phyloP scores from a whole-genome alignment of 768 basidiomycete genomes.

The Leucocoprinus sp. region DNA sequence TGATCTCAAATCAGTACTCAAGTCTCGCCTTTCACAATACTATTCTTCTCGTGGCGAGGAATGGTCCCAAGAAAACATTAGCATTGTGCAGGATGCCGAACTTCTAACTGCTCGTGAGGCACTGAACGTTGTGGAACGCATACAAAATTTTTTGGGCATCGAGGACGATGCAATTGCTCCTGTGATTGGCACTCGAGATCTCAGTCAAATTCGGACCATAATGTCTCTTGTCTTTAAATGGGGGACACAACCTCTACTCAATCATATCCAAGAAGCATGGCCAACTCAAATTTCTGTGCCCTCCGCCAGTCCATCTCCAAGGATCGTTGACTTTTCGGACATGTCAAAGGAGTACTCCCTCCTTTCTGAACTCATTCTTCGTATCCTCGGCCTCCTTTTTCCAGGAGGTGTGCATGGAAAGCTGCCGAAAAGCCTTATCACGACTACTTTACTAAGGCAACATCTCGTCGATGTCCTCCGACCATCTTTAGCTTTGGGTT shows the following conservation, averaged over 20 bases:
- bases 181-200: conserved; percentile 58
- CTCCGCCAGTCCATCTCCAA: conserved; percentile 17
- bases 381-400: conserved; percentile 44
- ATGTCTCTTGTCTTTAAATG: conserved; percentile 65
- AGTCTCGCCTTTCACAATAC: conserved; percentile 31
- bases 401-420: conserved; percentile 39
- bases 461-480: conserved; percentile 53
- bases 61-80: not conserved
- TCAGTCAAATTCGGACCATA: conserved; percentile 53
- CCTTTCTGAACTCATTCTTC: conserved; percentile 34
- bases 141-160: conserved; percentile 16
- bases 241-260: conserved; percentile 51
- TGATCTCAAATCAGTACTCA: conserved; percentile 30
- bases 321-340: conserved; percentile 37
- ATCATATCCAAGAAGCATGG: conserved; percentile 33
- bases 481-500: conserved; percentile 58
- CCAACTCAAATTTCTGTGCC: conserved; percentile 19
- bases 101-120: conserved; percentile 49
- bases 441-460: conserved; percentile 44
- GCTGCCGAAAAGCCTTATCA: conserved; percentile 51
- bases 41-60: conserved; percentile 18
- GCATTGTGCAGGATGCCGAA: conserved; percentile 33
- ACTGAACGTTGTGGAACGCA: conserved; percentile 36
- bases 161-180: conserved; percentile 17
- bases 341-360: conserved; percentile 33